Evolutionary conservation across 768 basidiomycete species (phyloP).

Genomic region (Clitopilus hobsonii): DNA sequence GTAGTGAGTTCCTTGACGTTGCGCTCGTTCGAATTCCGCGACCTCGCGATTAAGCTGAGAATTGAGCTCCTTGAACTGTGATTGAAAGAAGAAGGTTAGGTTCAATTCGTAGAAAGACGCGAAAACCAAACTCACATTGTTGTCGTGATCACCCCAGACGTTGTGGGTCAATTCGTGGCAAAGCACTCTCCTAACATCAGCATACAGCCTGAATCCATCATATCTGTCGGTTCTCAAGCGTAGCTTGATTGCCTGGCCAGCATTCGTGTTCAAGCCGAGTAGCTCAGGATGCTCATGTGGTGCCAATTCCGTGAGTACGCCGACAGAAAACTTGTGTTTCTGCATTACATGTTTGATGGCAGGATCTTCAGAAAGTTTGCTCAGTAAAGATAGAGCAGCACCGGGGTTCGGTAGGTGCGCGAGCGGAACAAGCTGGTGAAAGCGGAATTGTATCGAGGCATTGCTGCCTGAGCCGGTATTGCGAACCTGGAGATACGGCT

Average conservation of each 20-base stretch:
- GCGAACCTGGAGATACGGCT: slow-evolving; percentile 37
- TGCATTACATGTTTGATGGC: slow-evolving; percentile 71
- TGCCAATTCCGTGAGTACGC: slow-evolving; percentile 70
- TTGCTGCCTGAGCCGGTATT: slow-evolving; percentile 42
- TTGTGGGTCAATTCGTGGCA: slow-evolving; percentile 81
- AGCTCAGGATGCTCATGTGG: slow-evolving; percentile 71
- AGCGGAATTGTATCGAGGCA: slow-evolving; percentile 45
- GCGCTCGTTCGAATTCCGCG: slow-evolving; percentile 56
- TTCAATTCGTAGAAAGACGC: not conserved
- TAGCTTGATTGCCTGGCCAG: slow-evolving; percentile 60
- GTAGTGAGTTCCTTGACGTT: slow-evolving; percentile 47
- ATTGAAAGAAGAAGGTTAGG: not conserved
- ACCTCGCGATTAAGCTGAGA: slow-evolving; percentile 73
- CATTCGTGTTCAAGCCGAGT: slow-evolving; percentile 63
- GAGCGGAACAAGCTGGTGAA: slow-evolving; percentile 62
- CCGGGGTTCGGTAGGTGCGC: slow-evolving; percentile 60
- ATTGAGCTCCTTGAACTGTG: slow-evolving; percentile 72
- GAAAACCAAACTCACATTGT: slow-evolving; percentile 48
- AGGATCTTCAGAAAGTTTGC: slow-evolving; percentile 61
- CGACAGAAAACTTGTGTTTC: slow-evolving; percentile 62
- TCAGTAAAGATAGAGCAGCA: slow-evolving; percentile 49
- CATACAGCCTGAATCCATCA: slow-evolving; percentile 68
- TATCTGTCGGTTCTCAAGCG: slow-evolving; percentile 66
- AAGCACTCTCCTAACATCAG: slow-evolving; percentile 59
- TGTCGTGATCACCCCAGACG: slow-evolving; percentile 66